Evolutionary conservation across 805 yeast genomes (phyloP), one percentile per base, ranked within the genome.

Genomic region (Lachancea mirantina): DNA sequence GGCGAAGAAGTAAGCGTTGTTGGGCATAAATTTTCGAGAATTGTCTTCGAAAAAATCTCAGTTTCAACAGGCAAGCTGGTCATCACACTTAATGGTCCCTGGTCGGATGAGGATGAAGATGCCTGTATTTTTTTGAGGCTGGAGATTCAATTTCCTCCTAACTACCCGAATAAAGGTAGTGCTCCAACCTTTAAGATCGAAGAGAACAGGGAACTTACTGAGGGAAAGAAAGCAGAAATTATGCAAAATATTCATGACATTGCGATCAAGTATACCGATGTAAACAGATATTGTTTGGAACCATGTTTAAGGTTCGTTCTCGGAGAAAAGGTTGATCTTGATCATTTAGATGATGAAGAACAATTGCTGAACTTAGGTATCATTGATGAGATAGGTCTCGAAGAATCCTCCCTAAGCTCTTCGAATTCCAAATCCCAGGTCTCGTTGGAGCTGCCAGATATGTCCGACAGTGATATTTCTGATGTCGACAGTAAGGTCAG

Each of bases 1-100:
- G 96, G 95, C 5, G 96, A 88, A 55, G 98, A 89, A 55, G 87
- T 92, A 2, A 80, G 94, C 42, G 65, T 74, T 11, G 85, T 87
- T 5, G 94, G 95, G 2, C 87, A 80, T 45, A 84, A 83, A 46
- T 87, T 88, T 52, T 95, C 96, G 1, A 84, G 81, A 45, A 70
- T 92, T 3, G 63, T 78, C 2, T 87, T 92, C 54, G 97, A 89
- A 50, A 76, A 77, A 45, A 87, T 92, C 5, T 78, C 92, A 2
- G 94, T 89, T 0, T 75, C 94, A 0, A 80, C 94, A 0, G 96
- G 97, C 24, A 76, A 69, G 19, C 62, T 88, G 35, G 74, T 76
- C 3, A 56, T 92, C 8, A 77, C 94, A n/a, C 57, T 92, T 32
- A 72, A 77, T 42, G 96, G 96, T 0, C 84, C 85, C 1, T 78